phyloP scores from a whole-genome alignment of 2,329 filamentous ascomycete genomes.

The Gaeumannomyces tritici region DNA sequence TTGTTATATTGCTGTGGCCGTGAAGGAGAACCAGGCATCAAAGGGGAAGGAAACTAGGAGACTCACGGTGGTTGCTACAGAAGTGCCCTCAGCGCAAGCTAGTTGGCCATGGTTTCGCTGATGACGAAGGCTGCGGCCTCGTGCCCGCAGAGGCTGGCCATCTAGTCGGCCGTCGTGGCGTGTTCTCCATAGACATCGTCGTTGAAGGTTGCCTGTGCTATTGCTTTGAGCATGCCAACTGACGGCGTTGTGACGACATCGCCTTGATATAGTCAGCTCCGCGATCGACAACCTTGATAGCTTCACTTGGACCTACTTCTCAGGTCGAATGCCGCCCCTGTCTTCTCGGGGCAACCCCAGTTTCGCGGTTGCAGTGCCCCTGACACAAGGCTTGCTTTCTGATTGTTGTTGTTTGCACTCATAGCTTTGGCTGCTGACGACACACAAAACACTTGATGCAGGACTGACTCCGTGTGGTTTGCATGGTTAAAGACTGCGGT shows the following conservation, averaged over 20 bases:
- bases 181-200: constrained; percentile 85
- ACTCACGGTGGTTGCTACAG: constrained; percentile 60
- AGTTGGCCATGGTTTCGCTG: constrained; percentile 92
- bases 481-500: neutral
- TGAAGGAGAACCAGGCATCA: neutral
- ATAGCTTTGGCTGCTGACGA: too few relatives aligned
- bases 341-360: constrained; percentile 4
- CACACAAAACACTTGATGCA: too few relatives aligned
- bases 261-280: constrained; percentile 19
- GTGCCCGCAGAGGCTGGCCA: constrained; percentile 65
- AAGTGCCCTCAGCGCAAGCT: constrained; percentile 72
- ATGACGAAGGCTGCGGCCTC: constrained; percentile 72
- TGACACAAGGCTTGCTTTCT: neutral
- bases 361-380: neutral
- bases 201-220: constrained; percentile 63
- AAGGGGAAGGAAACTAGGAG: neutral
- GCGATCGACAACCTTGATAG: too few relatives aligned
- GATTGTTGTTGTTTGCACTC: neutral
- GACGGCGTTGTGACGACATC: constrained; percentile 64
- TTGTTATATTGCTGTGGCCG: neutral
- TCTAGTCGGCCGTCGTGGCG: constrained; percentile 61
- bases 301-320: constrained; percentile 4
- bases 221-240: constrained; percentile 69
- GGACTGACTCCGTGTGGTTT: too few relatives aligned
- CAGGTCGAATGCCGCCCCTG: constrained; percentile 6